Conservation (phyloP, 2,329 filamentous ascomycete genomes). For the Cordyceps javanica region DNA sequence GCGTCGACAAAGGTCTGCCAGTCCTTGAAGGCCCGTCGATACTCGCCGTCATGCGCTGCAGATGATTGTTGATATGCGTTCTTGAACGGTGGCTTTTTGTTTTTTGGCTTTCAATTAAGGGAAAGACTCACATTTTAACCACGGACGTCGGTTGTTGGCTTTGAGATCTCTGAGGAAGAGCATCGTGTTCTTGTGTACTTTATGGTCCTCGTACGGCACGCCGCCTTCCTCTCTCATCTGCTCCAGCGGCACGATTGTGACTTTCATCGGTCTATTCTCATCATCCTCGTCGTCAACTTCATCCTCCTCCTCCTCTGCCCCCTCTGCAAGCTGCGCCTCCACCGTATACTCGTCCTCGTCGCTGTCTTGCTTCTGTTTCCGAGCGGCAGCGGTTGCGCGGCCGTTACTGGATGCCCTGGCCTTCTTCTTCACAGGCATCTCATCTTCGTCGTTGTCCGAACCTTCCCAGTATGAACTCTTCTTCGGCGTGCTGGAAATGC, state of each 20-base stretch:
- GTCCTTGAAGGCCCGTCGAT: constrained; percentile 70
- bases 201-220: constrained; percentile 43
- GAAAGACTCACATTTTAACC: constrained; percentile 48
- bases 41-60: constrained; percentile 72
- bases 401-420: constrained; percentile 17
- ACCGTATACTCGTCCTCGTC: constrained; percentile 19
- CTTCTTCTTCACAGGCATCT: constrained; percentile 22
- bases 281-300: constrained; percentile 29
- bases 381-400: neutral
- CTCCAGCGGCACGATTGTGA: constrained; percentile 30
- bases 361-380: constrained; percentile 17
- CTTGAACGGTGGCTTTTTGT: neutral
- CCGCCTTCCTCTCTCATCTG: constrained; percentile 29
- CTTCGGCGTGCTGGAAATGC: constrained; percentile 37
- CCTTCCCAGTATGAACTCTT: constrained; percentile 48
- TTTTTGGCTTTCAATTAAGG: neutral
- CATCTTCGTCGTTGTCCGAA: constrained; percentile 21
- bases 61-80: neutral
- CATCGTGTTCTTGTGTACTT: constrained; percentile 52
- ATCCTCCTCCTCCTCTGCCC: constrained; percentile 14
- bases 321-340: constrained; percentile 12
- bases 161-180: constrained; percentile 53
- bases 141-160: constrained; percentile 51
- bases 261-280: constrained; percentile 28
- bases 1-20: constrained; percentile 73